Conservation (phyloP, 345 rosid genomes). For the Carallia pectinifolia region DNA sequence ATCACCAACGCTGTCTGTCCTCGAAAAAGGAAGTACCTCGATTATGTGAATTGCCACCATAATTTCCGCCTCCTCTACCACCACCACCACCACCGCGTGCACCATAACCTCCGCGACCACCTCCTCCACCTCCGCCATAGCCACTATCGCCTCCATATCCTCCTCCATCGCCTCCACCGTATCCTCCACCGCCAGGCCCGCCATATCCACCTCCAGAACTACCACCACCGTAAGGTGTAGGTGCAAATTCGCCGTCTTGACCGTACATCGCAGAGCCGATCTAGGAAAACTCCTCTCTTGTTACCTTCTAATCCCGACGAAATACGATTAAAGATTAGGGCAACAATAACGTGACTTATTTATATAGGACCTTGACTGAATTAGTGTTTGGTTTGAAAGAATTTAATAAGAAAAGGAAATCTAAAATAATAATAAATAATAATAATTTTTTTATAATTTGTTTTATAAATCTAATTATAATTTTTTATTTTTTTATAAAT, state of each 20-base stretch:
- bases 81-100: slow-evolving; percentile 52
- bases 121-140: slow-evolving; percentile 50
- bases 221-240: neutral
- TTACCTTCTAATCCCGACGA: neutral
- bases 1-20: neutral
- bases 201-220: neutral
- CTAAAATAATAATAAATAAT: too few relatives aligned
- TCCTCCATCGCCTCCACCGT: neutral
- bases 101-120: slow-evolving; percentile 37
- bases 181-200: neutral
- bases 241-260: neutral
- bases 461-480: too few relatives aligned
- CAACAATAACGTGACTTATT: neutral
- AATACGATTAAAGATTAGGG: neutral
- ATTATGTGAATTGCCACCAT: slow-evolving; percentile 38
- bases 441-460: too few relatives aligned
- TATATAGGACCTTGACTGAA: too few relatives aligned
- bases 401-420: too few relatives aligned
- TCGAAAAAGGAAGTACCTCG: neutral
- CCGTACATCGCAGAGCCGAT: slow-evolving; percentile 5
- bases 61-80: neutral
- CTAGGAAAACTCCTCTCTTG: neutral
- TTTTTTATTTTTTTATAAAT: too few relatives aligned
- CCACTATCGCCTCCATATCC: slow-evolving; percentile 38
- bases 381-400: too few relatives aligned